Evolutionary conservation across 2,329 filamentous ascomycete species (phyloP).

Genomic region (Coniochaeta sp.): DNA sequence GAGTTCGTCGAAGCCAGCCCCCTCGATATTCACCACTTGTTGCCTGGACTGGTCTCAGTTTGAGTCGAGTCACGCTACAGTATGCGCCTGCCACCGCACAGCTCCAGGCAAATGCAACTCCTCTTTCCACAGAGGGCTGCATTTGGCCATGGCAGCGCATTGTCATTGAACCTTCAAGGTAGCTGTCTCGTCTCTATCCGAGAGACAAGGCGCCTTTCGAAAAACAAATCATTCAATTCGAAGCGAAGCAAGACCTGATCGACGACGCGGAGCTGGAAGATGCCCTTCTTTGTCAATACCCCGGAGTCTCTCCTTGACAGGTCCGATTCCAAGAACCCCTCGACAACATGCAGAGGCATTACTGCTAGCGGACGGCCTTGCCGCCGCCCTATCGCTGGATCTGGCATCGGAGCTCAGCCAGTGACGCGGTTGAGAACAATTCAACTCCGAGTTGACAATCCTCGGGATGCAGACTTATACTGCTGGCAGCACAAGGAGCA

Average conservation of each 20-base stretch:
- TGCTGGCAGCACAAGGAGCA: conserved; percentile 97
- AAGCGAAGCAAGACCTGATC: not conserved
- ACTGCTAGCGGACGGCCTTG: conserved; percentile 79
- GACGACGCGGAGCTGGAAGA: conserved; percentile 19
- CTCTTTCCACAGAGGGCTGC: not conserved
- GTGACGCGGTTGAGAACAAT: conserved; percentile 18
- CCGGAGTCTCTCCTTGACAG: conserved; percentile 75
- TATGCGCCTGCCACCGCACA: no score
- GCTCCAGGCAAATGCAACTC: no score
- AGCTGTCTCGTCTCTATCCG: not conserved
- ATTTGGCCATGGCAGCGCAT: not conserved
- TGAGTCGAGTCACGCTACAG: no score
- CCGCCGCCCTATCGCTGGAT: conserved; percentile 58
- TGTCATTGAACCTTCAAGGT: not conserved
- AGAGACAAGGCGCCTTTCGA: not conserved
- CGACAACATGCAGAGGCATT: conserved; percentile 81
- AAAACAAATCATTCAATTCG: not conserved
- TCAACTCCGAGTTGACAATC: conserved; percentile 36
- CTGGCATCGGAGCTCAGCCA: conserved; percentile 21
- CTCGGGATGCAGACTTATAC: conserved; percentile 58
- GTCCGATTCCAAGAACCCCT: conserved; percentile 77
- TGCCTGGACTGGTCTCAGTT: not conserved
- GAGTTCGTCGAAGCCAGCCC: not conserved
- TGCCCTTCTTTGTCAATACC: conserved; percentile 64
- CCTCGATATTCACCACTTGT: not conserved